A percentile compares a stretch with the other conserved stretches of the same genome.
phyloP scores from a whole-genome alignment of 352 stramenopile species.

The Phytophthora sansomeana region DNA sequence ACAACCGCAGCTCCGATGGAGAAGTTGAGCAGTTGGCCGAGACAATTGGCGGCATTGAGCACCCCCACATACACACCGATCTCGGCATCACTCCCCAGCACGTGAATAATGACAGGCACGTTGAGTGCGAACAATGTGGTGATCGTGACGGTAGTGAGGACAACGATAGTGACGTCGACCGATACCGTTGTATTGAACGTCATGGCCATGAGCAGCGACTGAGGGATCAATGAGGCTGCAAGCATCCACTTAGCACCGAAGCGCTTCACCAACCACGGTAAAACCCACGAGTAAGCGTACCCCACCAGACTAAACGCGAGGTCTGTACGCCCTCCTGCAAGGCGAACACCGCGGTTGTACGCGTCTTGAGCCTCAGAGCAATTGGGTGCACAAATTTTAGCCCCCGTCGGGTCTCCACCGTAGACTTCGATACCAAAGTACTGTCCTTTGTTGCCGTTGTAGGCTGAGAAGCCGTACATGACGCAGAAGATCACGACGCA shows the following conservation, averaged over 20 bases:
- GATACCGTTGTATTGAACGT: conserved; percentile 19
- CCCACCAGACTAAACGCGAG: conserved; percentile 51
- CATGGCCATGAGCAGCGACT: conserved; percentile 26
- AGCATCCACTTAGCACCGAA: conserved; percentile 40
- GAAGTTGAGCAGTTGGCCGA: conserved; percentile 37
- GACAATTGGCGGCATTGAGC: conserved; percentile 33
- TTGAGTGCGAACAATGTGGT: conserved; percentile 29
- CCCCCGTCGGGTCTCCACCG: conserved; percentile 19
- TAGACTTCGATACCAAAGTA: conserved; percentile 35
- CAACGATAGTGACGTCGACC: conserved; percentile 27
- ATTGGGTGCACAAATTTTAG: conserved; percentile 27
- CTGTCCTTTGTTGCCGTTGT: conserved; percentile 57
- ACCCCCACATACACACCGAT: conserved; percentile 37
- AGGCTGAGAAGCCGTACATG: conserved; percentile 57
- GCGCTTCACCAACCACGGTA: conserved; percentile 48
- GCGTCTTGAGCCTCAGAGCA: conserved; percentile 44
- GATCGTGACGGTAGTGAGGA: conserved; percentile 24
- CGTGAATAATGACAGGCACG: conserved; percentile 34
- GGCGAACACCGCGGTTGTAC: conserved; percentile 46
- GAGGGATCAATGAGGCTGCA: conserved; percentile 18
- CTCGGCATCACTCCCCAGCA: conserved; percentile 24
- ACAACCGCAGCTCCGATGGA: conserved; percentile 23
- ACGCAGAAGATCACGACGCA: conserved; percentile 54
- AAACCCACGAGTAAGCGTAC: conserved; percentile 50
- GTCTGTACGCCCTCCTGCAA: conserved; percentile 46